Conservation (phyloP, 1,284 basidiomycete species). For the Rhodotorula sp. region DNA sequence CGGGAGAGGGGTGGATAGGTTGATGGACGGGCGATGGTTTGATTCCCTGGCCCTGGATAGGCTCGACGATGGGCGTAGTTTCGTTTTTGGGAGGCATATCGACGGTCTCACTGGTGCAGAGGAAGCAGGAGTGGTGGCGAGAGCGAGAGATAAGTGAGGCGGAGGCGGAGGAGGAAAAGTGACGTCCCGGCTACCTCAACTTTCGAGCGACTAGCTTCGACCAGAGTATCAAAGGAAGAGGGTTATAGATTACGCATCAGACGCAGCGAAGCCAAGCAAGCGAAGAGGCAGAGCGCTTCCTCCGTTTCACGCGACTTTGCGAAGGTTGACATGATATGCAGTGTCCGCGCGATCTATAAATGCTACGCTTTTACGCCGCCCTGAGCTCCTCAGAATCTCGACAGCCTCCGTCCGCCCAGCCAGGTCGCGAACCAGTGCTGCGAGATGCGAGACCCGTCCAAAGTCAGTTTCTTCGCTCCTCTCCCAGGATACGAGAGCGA, state of each 20-base stretch:
- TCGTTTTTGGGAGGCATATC: not conserved
- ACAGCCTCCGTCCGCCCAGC: not conserved
- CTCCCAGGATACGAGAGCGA: no score
- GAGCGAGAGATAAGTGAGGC: not conserved
- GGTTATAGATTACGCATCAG: no score
- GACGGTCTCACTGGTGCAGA: not conserved
- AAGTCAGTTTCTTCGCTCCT: not conserved
- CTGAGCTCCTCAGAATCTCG: not conserved
- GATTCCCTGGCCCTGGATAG: not conserved
- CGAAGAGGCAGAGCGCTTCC: no score
- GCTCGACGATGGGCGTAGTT: constrained; percentile 5
- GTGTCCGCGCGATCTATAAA: no score
- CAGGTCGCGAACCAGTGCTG: not conserved
- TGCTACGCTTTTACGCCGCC: no score
- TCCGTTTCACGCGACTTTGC: no score
- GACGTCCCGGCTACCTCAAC: no score
- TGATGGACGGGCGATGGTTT: not conserved
- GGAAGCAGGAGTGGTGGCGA: not conserved
- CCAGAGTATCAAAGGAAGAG: no score
- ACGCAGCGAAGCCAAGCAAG: no score
- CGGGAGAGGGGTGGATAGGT: not conserved
- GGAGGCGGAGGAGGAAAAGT: not conserved
- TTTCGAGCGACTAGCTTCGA: no score
- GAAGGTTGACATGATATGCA: no score
- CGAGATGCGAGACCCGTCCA: not conserved